A percentile compares a stretch with the other conserved stretches of the same genome.
Evolutionary conservation across 2,329 filamentous ascomycete genomes (phyloP).

Genomic region (Elsinoe fawcettii): DNA sequence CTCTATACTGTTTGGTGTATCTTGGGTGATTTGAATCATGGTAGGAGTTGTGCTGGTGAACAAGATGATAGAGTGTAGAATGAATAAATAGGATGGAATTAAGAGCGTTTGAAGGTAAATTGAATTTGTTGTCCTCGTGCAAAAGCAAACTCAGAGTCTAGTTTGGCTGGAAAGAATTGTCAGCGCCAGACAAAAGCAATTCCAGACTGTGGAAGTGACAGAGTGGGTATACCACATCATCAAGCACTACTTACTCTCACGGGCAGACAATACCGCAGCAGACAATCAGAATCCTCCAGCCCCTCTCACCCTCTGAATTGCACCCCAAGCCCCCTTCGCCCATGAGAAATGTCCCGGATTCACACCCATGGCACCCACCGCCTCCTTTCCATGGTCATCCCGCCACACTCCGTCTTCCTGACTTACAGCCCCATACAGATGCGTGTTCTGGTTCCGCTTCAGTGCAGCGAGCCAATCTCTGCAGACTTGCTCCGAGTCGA

Average conservation of each 20-base stretch:
- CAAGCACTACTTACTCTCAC: background rate
- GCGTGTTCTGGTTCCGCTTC: constrained; percentile 60
- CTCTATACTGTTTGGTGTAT: background rate
- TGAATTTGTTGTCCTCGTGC: background rate
- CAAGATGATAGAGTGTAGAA: too few relatives aligned
- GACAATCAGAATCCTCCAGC: constrained; percentile 18
- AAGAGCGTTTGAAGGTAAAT: too few relatives aligned
- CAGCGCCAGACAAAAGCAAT: background rate
- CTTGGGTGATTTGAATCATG: too few relatives aligned
- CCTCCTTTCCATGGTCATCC: constrained; percentile 39
- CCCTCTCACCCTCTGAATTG: constrained; percentile 46
- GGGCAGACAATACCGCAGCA: background rate
- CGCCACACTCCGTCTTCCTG: constrained; percentile 56
- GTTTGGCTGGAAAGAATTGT: background rate
- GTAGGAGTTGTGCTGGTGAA: too few relatives aligned
- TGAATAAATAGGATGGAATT: too few relatives aligned
- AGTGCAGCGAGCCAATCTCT: constrained; percentile 37
- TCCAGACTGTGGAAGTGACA: background rate
- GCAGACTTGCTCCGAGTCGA: constrained; percentile 58
- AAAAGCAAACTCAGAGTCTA: background rate
- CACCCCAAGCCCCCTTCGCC: constrained; percentile 51
- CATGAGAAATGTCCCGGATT: constrained; percentile 51
- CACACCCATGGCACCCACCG: constrained; percentile 34
- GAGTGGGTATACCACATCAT: background rate
- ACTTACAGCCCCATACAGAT: constrained; percentile 47